Evolutionary conservation across 371 early-diverging fungal species (phyloP).

Genomic region (Mucor sp.): DNA sequence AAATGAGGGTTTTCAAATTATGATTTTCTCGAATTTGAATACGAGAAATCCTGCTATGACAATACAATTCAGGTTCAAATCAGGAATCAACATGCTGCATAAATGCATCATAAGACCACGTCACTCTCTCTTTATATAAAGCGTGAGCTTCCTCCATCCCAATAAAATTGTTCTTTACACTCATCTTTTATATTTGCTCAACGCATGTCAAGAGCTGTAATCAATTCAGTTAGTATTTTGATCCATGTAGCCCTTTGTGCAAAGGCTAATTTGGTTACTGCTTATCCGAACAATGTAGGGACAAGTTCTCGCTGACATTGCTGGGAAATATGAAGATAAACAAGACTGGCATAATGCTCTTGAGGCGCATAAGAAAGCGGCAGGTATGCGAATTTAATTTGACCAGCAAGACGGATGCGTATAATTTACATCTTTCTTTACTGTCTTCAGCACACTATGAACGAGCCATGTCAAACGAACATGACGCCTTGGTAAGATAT

Average conservation of each 20-base stretch:
- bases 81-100: background rate
- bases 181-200: background rate
- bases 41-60: too few relatives aligned
- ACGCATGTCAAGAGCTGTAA: slow-evolving; percentile 1
- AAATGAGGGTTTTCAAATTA: too few relatives aligned
- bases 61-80: too few relatives aligned
- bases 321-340: background rate
- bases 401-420: background rate
- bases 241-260: background rate
- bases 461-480: background rate
- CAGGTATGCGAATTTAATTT: background rate
- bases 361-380: background rate
- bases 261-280: background rate
- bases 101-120: background rate
- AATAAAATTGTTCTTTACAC: background rate
- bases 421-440: background rate
- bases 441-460: background rate
- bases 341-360: slow-evolving; percentile 5
- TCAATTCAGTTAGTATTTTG: background rate
- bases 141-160: background rate
- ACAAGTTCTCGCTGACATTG: background rate
- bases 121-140: background rate
- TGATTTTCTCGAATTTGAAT: too few relatives aligned
- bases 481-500: background rate
- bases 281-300: background rate